A percentile compares a stretch with the other conserved stretches of the same genome.
These are phyloP conservation scores for Capsicum chinense DNA, from an alignment of 257 asterid genomes.

Conservation along the genomic window DNA sequence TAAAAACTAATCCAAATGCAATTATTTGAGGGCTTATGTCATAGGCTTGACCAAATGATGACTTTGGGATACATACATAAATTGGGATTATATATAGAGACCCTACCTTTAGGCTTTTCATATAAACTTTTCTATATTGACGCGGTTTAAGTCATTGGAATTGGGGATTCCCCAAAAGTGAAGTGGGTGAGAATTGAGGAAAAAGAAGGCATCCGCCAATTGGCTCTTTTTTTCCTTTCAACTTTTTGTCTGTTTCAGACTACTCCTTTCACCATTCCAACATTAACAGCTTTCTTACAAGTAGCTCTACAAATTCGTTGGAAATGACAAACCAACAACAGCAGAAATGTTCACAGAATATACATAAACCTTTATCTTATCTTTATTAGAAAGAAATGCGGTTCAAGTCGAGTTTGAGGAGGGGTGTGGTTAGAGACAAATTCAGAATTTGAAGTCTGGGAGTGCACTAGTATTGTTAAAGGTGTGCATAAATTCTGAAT, in stretches of 20 bases:
- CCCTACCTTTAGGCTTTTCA: slow-evolving; percentile 22
- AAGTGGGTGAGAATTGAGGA: slow-evolving; percentile 24
- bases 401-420: too few relatives aligned
- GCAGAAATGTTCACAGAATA: too few relatives aligned
- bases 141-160: slow-evolving; percentile 24
- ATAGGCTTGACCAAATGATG: not conserved
- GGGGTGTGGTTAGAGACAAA: too few relatives aligned
- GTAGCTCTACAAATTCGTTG: not conserved
- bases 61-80: not conserved
- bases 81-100: not conserved
- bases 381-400: too few relatives aligned
- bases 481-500: too few relatives aligned
- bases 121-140: not conserved
- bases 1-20: not conserved
- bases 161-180: not conserved
- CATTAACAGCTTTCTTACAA: not conserved
- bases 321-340: too few relatives aligned
- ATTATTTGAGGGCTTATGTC: not conserved
- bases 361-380: too few relatives aligned
- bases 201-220: not conserved
- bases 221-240: not conserved
- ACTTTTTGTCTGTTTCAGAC: slow-evolving; percentile 29
- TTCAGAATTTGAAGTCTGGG: too few relatives aligned
- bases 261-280: not conserved
- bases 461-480: too few relatives aligned